These are phyloP conservation scores for Phalaenopsis equestris DNA, from an alignment of 106 monocot genomes.

Conservation along the genomic window DNA sequence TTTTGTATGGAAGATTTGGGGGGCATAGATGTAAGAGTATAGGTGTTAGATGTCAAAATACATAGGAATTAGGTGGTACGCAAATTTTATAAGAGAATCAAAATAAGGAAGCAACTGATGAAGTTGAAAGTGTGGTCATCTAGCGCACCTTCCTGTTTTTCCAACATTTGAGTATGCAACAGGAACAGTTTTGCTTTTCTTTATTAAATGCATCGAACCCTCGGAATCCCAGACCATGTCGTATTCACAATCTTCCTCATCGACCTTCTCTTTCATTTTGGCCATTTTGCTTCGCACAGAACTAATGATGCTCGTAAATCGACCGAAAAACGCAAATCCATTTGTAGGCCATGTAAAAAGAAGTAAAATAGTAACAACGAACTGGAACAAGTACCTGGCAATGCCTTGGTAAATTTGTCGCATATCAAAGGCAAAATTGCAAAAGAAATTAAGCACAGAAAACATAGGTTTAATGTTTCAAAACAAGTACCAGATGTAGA, in stretches of 20 bases:
- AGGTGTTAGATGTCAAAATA: too few relatives aligned
- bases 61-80: too few relatives aligned
- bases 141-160: constrained; percentile 44
- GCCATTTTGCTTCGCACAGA: constrained; percentile 20
- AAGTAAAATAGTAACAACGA: constrained; percentile 60
- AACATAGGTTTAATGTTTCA: not conserved
- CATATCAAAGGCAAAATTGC: not conserved
- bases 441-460: not conserved
- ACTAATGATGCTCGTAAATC: constrained; percentile 12
- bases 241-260: constrained; percentile 78
- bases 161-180: constrained; percentile 28
- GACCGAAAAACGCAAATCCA: constrained; percentile 39
- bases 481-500: constrained; percentile 72
- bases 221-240: constrained; percentile 99
- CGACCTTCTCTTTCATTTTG: constrained; percentile 65
- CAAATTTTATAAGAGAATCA: too few relatives aligned
- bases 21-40: too few relatives aligned
- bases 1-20: too few relatives aligned
- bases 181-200: constrained; percentile 31
- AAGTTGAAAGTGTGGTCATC: not conserved
- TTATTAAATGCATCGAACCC: constrained; percentile 92
- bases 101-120: not conserved
- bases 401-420: not conserved
- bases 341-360: constrained; percentile 65
- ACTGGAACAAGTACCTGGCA: constrained; percentile 68